These are phyloP conservation scores for Epichloe amarillans DNA, from an alignment of 2,329 filamentous ascomycete genomes.

Conservation along the genomic window DNA sequence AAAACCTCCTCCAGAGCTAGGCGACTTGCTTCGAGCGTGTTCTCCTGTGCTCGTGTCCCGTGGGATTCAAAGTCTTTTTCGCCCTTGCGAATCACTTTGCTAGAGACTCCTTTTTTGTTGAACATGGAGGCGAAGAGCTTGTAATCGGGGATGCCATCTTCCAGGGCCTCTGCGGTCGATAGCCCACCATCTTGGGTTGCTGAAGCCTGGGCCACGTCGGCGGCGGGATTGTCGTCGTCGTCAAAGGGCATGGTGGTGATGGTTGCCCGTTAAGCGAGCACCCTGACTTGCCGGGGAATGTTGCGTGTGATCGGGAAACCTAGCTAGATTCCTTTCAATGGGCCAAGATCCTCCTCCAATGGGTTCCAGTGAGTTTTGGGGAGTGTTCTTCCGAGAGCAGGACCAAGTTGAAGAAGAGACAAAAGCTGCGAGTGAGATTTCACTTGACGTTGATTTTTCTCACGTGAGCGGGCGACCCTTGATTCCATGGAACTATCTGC, in stretches of 20 bases:
- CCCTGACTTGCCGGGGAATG: not conserved
- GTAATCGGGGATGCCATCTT: slow-evolving; percentile 80
- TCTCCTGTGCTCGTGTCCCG: slow-evolving; percentile 68
- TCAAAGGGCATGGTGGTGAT: slow-evolving; percentile 25
- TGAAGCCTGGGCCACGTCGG: slow-evolving; percentile 8
- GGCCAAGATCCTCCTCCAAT: not conserved
- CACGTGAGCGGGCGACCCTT: too few relatives aligned
- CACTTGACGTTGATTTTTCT: not conserved
- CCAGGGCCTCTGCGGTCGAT: slow-evolving; percentile 44
- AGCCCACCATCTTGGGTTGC: slow-evolving; percentile 15
- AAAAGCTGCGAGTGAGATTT: not conserved
- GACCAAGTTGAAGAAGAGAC: not conserved
- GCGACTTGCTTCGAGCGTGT: slow-evolving; percentile 66
- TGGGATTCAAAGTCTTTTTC: slow-evolving; percentile 97
- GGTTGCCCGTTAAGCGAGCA: not conserved
- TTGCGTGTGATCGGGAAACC: too few relatives aligned
- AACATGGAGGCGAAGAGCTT: slow-evolving; percentile 50
- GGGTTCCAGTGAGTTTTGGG: not conserved
- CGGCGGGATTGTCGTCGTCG: slow-evolving; percentile 28
- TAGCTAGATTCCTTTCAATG: not conserved
- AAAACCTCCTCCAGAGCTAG: slow-evolving; percentile 83
- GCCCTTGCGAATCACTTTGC: slow-evolving; percentile 69
- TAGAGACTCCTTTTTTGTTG: slow-evolving; percentile 35
- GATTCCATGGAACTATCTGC: too few relatives aligned
- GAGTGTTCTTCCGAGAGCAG: not conserved